These are phyloP conservation scores for Crithidia thermophila DNA, from an alignment of 208 protist species.

Conservation along the genomic window DNA sequence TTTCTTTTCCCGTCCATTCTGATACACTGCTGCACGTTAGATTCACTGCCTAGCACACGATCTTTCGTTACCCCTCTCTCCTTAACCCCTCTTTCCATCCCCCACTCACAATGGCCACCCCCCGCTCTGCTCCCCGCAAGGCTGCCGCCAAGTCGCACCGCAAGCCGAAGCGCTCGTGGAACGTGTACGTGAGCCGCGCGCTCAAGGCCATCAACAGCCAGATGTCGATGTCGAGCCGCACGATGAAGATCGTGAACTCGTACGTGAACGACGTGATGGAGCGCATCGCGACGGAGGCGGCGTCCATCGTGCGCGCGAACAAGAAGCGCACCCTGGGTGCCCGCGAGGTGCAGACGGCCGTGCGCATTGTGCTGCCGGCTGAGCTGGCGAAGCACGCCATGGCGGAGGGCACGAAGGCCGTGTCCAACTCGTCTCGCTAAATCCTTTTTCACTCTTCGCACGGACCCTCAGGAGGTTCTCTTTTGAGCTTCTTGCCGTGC, in stretches of 20 bases:
- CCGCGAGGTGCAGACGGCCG: constrained; percentile 97
- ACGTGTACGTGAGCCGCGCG: constrained; percentile 91
- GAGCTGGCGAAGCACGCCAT: constrained; percentile 99
- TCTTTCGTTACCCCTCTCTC: neutral
- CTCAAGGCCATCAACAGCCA: constrained; percentile 97
- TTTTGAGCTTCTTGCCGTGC: too few species aligned
- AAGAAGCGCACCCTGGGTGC: constrained; percentile 95
- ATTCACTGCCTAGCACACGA: too few species aligned
- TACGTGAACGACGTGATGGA: constrained; percentile 99
- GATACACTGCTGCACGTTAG: too few species aligned
- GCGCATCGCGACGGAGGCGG: constrained; percentile 95
- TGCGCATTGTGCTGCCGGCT: constrained; percentile 96
- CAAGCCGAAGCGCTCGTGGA: constrained; percentile 82
- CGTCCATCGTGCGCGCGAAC: constrained; percentile 94
- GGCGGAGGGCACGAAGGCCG: constrained; percentile 98
- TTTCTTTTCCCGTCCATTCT: too few species aligned
- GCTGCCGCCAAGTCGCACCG: constrained; percentile 49
- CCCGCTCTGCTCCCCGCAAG: constrained; percentile 46
- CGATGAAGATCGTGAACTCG: constrained; percentile 98
- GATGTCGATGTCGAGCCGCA: constrained; percentile 95
- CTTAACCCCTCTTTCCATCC: neutral
- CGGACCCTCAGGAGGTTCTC: neutral
- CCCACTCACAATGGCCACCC: constrained; percentile 43
- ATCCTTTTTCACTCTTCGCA: neutral
- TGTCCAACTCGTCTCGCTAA: constrained; percentile 84